Base-by-base conservation (phyloP, 1,284 basidiomycete genomes). In the Sporisorium exsertum region DNA sequence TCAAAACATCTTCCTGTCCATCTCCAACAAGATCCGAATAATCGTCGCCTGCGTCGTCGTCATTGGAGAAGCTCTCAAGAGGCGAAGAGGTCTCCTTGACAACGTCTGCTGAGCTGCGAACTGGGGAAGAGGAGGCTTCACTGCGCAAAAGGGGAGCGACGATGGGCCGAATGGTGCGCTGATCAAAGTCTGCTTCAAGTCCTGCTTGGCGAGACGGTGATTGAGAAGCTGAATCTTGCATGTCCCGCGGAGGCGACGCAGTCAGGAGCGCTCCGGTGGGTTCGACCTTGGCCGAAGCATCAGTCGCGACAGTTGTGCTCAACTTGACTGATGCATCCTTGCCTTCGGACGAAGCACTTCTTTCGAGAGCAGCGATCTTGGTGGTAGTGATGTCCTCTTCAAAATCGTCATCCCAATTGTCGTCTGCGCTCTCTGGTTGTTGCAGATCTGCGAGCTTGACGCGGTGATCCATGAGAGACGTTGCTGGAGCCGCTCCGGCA, bases 381-480 rank as follows among this genome's bases (percentile, higher is more conserved):
- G 91, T 91, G 60, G 93, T 90, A 1, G 94, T 93, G 29, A 95
- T 94, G 3, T 92, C 94, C 70, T 94, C 94, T 81, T 95, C 94
- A 81, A 98, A 99, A 84, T 99, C 96, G 78, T 94, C 93, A 83
- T 99, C 96, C 95, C 96, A 98, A 72, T 95, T 95, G 84, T 96
- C 94, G 12, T 91, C 94, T 81, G 94, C 91, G 74, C 72, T 67
- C 45, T 82, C 81, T 52, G 77, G 77, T 32, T 78, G 71, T 92
- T 92, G 85, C 93, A 85, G 49, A 80, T 87, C 78, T 84, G 87
- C 68, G 76, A 81, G 45, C 70, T 79, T 76, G 58, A 59, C 58
- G 47, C 73, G 70, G 20, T 77, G 70, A n/a, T 79, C 63, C 67
- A 81, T 52, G 57, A 81, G 67, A 22, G 80, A 72, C 5, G 63